Evolutionary conservation across 768 basidiomycete species (phyloP).

Genomic region (Termitomyces sp.): DNA sequence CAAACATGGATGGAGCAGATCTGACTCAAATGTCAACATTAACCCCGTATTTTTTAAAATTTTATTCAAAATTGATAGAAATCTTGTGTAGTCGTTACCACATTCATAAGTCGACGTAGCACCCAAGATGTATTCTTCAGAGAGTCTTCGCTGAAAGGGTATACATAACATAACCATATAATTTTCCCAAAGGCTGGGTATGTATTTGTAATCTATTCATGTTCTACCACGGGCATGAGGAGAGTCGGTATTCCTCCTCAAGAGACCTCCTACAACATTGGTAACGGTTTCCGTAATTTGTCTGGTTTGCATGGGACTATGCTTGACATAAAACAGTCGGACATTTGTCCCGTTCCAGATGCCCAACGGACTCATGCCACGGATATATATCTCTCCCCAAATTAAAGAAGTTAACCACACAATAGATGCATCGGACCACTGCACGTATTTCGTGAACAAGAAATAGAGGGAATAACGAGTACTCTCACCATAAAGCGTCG

Average conservation of each 20-base stretch:
- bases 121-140: not conserved
- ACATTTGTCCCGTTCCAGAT: conserved; percentile 92
- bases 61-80: too few relatives aligned
- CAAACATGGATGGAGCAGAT: too few relatives aligned
- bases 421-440: conserved; percentile 93
- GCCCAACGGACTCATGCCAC: conserved; percentile 79
- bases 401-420: conserved; percentile 91
- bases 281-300: conserved; percentile 77
- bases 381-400: conserved; percentile 95
- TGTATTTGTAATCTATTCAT: not conserved
- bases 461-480: not conserved
- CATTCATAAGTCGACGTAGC: not conserved
- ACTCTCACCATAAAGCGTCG: conserved; percentile 70
- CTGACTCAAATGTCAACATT: too few relatives aligned
- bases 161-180: not conserved
- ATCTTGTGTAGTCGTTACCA: not conserved
- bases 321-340: conserved; percentile 87
- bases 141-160: not conserved
- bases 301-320: conserved; percentile 61
- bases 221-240: conserved; percentile 11
- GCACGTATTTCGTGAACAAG: conserved; percentile 4
- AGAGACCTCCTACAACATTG: conserved; percentile 75
- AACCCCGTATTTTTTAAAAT: not conserved
- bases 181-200: not conserved
- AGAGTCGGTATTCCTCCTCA: conserved; percentile 45